Evolutionary conservation across 2,329 filamentous ascomycete species (phyloP), one percentile per base, ranked within the genome.

Genomic region (Paracoccidioides lutzii): DNA sequence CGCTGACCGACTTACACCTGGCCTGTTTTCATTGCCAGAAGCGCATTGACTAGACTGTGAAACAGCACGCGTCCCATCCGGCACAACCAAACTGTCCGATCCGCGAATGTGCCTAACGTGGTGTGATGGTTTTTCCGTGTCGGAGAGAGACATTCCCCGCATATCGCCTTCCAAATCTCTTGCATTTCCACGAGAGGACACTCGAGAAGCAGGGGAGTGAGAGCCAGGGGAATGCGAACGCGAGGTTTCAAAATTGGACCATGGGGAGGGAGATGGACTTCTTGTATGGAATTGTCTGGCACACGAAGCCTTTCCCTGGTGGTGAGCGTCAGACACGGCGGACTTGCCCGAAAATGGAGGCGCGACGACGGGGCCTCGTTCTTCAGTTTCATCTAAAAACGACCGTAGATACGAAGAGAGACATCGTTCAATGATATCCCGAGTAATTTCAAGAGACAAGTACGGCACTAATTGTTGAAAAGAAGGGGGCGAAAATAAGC

Each of bases 381-480:
- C 54, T 12, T 53, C 60, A 30, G 62, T 60, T 6, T 58, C 59
- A 57, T 67, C 63, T 55, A 75, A 63, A 43, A 74, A 63, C 52
- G 67, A 66, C 43, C 71, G 66, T 15, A 82, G 66, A 61, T 82
- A 81, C 42, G 73, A 67, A 38, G 72, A 71, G 28, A 82, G 64
- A 62, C 78, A 82, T 52, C 70, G 70, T 58, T 81, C 77, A 55
- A 82, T 76, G 57, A 89, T 74, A 33, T 71, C 66, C 61, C 73
- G 77, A 8, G 83, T 85, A 59, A 78, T 75, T 51, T 82, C 78
- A 33, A 83, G 63, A 5, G 84, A 85, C 56, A 88, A 70, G 52
- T 43, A 51, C 59, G 53, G 49, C 40, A 53, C 54, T 54, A 61
- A 50, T 44, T 42, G 38, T 15, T 52, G 10, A 1, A 48, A 37